Percentiles rank a stretch among this genome's conserved stretches.
phyloP scores from a whole-genome alignment of 352 stramenopile genomes.

The Pythium grandisporangium region DNA sequence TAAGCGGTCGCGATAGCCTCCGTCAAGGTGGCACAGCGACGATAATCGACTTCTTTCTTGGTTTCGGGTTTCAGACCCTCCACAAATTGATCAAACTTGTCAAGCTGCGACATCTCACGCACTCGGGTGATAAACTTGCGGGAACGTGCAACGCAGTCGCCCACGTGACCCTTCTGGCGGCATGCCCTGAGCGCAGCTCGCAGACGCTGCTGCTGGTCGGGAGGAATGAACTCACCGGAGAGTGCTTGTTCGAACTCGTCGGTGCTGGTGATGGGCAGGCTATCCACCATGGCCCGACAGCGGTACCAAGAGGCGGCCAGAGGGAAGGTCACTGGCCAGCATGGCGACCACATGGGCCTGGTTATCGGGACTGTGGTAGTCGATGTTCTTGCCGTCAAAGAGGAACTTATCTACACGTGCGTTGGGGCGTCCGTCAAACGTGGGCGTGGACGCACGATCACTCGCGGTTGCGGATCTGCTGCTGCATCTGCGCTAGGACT shows the following conservation, averaged over 20 bases:
- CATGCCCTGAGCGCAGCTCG: constrained; percentile 4
- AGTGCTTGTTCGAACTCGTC: constrained; percentile 8
- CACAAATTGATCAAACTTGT: constrained; percentile 14
- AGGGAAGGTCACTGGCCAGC: no score
- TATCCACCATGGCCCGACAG: no score
- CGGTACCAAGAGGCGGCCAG: no score
- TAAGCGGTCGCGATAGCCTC: constrained; percentile 3
- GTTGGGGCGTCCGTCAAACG: no score
- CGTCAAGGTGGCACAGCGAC: neutral
- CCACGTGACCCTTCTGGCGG: constrained; percentile 2
- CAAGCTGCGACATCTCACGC: constrained; percentile 10
- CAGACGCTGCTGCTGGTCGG: constrained; percentile 15
- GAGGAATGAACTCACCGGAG: constrained; percentile 8
- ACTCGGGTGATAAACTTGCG: constrained; percentile 14
- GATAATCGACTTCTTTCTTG: constrained; percentile 7
- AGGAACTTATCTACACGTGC: no score
- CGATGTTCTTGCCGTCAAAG: no score
- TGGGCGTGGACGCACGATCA: no score
- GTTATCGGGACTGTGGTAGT: no score
- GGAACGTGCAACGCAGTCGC: constrained; percentile 15
- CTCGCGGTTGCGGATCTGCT: no score
- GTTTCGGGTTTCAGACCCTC: constrained; percentile 6
- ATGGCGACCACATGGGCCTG: no score
- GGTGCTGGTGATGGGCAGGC: no score
- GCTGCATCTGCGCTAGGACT: no score